Evolutionary conservation across 169 alveolate species (phyloP), one percentile per base, ranked within the genome.

Genomic region (Cryptosporidium andersoni): DNA sequence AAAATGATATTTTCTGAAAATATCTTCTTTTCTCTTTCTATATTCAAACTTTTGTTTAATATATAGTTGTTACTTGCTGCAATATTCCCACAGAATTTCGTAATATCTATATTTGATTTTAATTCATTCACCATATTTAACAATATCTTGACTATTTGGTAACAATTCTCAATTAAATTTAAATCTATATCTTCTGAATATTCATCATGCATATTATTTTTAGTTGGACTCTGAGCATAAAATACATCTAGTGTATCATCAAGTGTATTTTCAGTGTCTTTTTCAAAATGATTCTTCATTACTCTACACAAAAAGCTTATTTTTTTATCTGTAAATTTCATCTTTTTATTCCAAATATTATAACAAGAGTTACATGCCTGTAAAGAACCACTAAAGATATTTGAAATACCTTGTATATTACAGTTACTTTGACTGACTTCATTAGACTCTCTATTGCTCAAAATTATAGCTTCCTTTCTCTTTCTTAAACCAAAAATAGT

Each of bases 221-320:
- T 43, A 6, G 85, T 45, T 43, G 8, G 25, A 58, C 40, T 58
- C 36, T 55, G 74, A 9, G 85, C 85, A 58, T 74, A 74, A 58
- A 74, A 74, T 25, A 68, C 55, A 39, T 74, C 85, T 40, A 74
- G 14, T 40, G 39, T 74, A 62, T 74, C 66, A 5, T 5, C 6
- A 34, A 47, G 2, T 14, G 25, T 14, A 5, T 60, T 60, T 60
- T 60, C 65, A 16, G 62, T n/a, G 6, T 58, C 12, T n/a, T 25
- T 56, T 9, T 55, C 67, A 58, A 58, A 34, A 43, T 74, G 64
- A 60, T 74, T 66, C 7, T 58, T 40, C 2, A 74, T 12, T 74
- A 58, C 60, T 6, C 85, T 58, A 45, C 55, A 48, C 4, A 74
- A 74, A 8, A 64, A 14, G 37, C 74, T 58, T 34, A 58, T 74